These are phyloP conservation scores for Rhizopogon roseolus DNA, from an alignment of 768 basidiomycete genomes.

Conservation along the genomic window DNA sequence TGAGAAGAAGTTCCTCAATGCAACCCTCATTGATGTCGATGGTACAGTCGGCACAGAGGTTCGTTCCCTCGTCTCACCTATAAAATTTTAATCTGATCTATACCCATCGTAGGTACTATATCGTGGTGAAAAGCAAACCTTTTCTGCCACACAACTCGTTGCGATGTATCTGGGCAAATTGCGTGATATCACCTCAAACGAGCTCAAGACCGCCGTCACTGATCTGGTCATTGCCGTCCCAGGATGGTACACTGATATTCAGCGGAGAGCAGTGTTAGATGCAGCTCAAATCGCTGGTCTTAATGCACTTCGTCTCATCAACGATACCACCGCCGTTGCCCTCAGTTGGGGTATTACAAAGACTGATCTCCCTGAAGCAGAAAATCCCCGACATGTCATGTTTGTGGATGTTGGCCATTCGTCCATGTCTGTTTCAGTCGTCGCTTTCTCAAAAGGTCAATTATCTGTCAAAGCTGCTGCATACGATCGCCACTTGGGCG, in stretches of 20 bases:
- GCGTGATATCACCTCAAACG: slow-evolving; percentile 77
- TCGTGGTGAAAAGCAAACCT: slow-evolving; percentile 72
- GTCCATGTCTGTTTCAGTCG: slow-evolving; percentile 78
- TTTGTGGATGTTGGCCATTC: slow-evolving; percentile 98
- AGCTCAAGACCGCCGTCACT: slow-evolving; percentile 82
- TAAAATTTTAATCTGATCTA: slow-evolving; percentile 10
- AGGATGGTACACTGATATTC: slow-evolving; percentile 93
- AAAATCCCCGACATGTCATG: slow-evolving; percentile 79
- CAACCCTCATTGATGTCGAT: slow-evolving; percentile 76
- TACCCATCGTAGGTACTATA: slow-evolving; percentile 66
- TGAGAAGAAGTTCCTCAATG: slow-evolving; percentile 91
- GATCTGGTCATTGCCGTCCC: slow-evolving; percentile 97
- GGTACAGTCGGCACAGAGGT: slow-evolving; percentile 88
- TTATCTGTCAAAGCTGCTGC: slow-evolving; percentile 83
- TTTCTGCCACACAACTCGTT: slow-evolving; percentile 89
- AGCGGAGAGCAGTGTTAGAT: slow-evolving; percentile 85
- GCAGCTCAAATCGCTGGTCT: slow-evolving; percentile 88
- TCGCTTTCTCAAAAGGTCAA: slow-evolving; percentile 93
- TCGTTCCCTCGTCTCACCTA: neutral
- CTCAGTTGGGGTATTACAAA: slow-evolving; percentile 99
- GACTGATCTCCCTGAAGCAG: slow-evolving; percentile 85
- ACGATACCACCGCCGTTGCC: slow-evolving; percentile 93
- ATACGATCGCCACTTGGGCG: slow-evolving; percentile 91
- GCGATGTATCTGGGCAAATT: slow-evolving; percentile 89
- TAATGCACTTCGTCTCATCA: slow-evolving; percentile 91